phyloP scores from a whole-genome alignment of 2,329 filamentous ascomycete species.

The Monilinia polystroma region DNA sequence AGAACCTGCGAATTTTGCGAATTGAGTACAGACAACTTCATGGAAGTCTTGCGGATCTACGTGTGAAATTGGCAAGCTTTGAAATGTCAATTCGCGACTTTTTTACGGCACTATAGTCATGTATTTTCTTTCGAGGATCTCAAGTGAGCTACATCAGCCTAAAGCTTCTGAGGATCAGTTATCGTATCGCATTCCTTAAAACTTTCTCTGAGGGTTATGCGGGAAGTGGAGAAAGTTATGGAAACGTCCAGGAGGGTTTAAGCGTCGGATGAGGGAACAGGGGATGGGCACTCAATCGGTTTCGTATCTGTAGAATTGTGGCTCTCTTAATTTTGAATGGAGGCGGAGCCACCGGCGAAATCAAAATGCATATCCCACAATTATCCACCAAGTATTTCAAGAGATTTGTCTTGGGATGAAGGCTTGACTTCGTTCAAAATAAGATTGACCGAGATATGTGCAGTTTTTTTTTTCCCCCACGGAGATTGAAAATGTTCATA shows the following conservation, averaged over 20 bases:
- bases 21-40: no score
- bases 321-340: not conserved
- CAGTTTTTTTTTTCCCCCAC: not conserved
- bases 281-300: not conserved
- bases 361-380: not conserved
- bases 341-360: not conserved
- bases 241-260: not conserved
- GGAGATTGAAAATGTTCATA: not conserved
- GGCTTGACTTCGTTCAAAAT: not conserved
- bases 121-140: no score
- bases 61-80: no score
- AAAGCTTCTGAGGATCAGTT: not conserved
- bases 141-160: no score
- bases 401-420: not conserved
- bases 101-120: no score
- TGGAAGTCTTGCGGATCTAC: no score
- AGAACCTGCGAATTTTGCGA: no score
- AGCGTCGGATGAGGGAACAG: not conserved
- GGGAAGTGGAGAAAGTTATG: not conserved
- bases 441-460: not conserved
- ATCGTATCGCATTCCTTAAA: not conserved
- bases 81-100: no score
- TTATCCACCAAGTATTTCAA: not conserved
- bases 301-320: not conserved
- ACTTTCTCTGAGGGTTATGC: not conserved